Evolutionary conservation across 768 basidiomycete genomes (phyloP).

Genomic region (Pholiota conissans): DNA sequence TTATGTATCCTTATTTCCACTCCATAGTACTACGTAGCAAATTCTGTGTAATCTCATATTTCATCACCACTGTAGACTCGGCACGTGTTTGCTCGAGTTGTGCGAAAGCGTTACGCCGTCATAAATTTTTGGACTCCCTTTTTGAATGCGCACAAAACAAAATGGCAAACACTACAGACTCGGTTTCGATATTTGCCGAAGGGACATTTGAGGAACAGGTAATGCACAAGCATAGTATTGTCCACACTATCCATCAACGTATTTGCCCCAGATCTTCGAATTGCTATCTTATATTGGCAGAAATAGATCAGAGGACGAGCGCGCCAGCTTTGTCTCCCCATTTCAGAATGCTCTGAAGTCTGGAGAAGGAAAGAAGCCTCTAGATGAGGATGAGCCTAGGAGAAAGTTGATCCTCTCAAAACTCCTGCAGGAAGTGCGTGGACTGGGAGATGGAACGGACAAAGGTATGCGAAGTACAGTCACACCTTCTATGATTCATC

Average conservation of each 20-base stretch:
- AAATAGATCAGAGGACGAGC: slow-evolving; percentile 67
- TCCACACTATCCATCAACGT: slow-evolving; percentile 12
- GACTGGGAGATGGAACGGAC: slow-evolving; percentile 75
- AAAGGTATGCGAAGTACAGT: slow-evolving; percentile 54
- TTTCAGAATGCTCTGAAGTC: slow-evolving; percentile 62
- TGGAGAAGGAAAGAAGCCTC: slow-evolving; percentile 48
- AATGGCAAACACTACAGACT: slow-evolving; percentile 68
- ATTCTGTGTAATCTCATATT: too few species aligned
- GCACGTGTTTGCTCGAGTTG: slow-evolving; percentile 35
- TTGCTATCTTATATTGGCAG: slow-evolving; percentile 74
- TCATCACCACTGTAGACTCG: too few species aligned
- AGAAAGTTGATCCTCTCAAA: slow-evolving; percentile 57
- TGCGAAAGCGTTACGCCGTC: slow-evolving; percentile 28
- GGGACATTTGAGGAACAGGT: slow-evolving; percentile 91
- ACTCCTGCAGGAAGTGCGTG: slow-evolving; percentile 61
- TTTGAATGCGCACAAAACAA: slow-evolving; percentile 26
- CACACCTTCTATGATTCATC: slow-evolving; percentile 5
- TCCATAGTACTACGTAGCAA: too few species aligned
- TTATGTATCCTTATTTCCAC: too few species aligned
- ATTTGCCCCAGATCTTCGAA: slow-evolving; percentile 62
- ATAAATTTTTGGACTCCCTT: slow-evolving; percentile 33
- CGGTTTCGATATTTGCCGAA: slow-evolving; percentile 82
- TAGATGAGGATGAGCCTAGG: slow-evolving; percentile 54
- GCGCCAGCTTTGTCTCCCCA: slow-evolving; percentile 57
- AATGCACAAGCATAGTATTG: slow-evolving; percentile 9